Evolutionary conservation across 140 eudicot species (phyloP).

Genomic region (Cichorium intybus): DNA sequence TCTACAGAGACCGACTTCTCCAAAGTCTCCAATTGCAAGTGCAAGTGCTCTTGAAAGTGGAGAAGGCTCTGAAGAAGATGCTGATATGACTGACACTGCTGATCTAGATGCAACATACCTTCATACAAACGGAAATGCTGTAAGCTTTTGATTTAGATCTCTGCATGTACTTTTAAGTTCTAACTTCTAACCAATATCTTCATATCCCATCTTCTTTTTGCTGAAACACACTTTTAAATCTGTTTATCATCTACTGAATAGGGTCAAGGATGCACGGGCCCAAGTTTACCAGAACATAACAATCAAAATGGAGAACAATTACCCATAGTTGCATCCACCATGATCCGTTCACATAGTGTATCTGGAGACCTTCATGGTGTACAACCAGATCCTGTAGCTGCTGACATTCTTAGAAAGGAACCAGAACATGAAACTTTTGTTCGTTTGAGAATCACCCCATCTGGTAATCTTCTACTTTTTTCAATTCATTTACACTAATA

Average conservation of each 20-base stretch:
- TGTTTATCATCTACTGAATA: conserved; percentile 17
- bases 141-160: conserved; percentile 31
- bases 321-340: conserved; percentile 48
- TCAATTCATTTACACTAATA: background rate
- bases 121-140: conserved; percentile 70
- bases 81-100: conserved; percentile 47
- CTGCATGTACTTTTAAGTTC: conserved; percentile 2
- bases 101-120: conserved; percentile 52
- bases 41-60: conserved; percentile 78
- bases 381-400: conserved; percentile 93
- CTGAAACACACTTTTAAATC: background rate
- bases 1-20: conserved; percentile 64
- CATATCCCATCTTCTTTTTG: background rate
- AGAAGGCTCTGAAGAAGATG: conserved; percentile 86
- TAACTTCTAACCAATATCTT: background rate
- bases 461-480: conserved; percentile 37
- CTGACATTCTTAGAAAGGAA: conserved; percentile 92
- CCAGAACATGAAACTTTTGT: conserved; percentile 97
- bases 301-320: conserved; percentile 57
- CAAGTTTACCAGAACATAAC: conserved; percentile 13
- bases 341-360: conserved; percentile 83
- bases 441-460: conserved; percentile 65
- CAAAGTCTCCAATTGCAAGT: conserved; percentile 81
- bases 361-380: conserved; percentile 91
- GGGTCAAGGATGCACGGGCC: conserved; percentile 22